Base-by-base conservation (phyloP, 1,139 yeast genomes). In the Hansenula lynferdii region DNA sequence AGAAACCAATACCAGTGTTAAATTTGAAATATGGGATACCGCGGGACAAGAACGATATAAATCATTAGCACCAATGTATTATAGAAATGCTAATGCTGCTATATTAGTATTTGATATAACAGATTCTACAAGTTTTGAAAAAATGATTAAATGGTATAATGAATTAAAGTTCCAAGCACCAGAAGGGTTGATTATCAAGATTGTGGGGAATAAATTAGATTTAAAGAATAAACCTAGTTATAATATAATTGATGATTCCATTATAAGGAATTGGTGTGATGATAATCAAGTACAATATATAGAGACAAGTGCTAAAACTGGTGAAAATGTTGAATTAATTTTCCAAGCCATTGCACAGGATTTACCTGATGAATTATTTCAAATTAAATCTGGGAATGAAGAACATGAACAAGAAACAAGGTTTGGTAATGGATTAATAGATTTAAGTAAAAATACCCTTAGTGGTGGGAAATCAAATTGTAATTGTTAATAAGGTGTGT, bases 31-130 rank as follows among this genome's bases (percentile, higher is more conserved):
- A 43, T 84, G 94, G 94, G 96, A 87, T 58, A 87, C 96, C 14
- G 96, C 96, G 0, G 96, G 96, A 4, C 96, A 87, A 60, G 96
- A 87, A 58, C 67, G 96, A 38, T 87, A 87, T 69, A 90, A 89
- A 44, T 78, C 85, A 30, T 69, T 87, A 54, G 95, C 96, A 3
- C 96, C 96, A 5, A 83, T 87, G 86, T 87, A 87, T 61, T 87
- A 87, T 62, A 69, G 96, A 45, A 86, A 86, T 54, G 90, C 96
- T 19, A 85, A 85, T 58, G 83, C 89, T 30, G 96, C 96, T 1
- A 72, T 87, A 34, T 89, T 87, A 10, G 95, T 87, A n/a, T 87
- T 83, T 47, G 79, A 73, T 44, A 32, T 57, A 14, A 49, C 59
- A 2, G 60, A 55, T 25, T 28, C 35, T 1, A 20, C 30, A 7